These are phyloP conservation scores for Saccharomycopsis schoenii DNA, from an alignment of 805 yeast species.

Conservation along the genomic window DNA sequence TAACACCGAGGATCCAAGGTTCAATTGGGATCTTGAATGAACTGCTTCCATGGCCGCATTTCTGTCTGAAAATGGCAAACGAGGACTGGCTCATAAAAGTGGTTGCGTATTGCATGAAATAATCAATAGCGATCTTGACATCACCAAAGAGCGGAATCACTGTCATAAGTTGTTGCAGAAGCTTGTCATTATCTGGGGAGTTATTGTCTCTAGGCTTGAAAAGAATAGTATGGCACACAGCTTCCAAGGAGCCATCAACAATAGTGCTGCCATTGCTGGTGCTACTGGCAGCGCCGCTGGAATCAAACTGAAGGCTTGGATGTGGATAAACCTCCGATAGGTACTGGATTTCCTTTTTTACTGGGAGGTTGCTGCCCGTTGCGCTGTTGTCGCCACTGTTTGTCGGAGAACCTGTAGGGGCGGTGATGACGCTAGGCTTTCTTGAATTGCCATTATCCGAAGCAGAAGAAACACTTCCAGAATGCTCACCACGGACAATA, in stretches of 20 bases:
- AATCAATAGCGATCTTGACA: constrained; percentile 33
- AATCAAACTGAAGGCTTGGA: constrained; percentile 48
- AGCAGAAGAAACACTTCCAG: neutral
- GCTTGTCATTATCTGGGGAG: constrained; percentile 30
- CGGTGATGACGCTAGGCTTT: neutral
- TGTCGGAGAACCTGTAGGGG: neutral
- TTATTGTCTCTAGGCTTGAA: constrained; percentile 28
- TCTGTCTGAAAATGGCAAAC: constrained; percentile 3
- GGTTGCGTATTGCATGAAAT: constrained; percentile 34
- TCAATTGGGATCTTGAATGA: constrained; percentile 16
- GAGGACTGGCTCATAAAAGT: constrained; percentile 22
- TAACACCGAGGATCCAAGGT: constrained; percentile 14
- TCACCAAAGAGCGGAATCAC: constrained; percentile 49
- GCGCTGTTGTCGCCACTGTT: neutral
- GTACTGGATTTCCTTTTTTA: constrained; percentile 20
- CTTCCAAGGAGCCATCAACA: constrained; percentile 52
- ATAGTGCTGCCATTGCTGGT: neutral
- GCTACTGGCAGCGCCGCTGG: too few species aligned
- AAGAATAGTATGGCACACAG: constrained; percentile 65
- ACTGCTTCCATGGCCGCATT: constrained; percentile 1
- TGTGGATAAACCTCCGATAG: constrained; percentile 44
- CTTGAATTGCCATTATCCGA: constrained; percentile 6
- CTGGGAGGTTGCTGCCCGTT: neutral
- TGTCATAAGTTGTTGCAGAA: constrained; percentile 35
- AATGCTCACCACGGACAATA: neutral